phyloP scores from a whole-genome alignment of 208 protist species.

The Leishmania gerbilli region DNA sequence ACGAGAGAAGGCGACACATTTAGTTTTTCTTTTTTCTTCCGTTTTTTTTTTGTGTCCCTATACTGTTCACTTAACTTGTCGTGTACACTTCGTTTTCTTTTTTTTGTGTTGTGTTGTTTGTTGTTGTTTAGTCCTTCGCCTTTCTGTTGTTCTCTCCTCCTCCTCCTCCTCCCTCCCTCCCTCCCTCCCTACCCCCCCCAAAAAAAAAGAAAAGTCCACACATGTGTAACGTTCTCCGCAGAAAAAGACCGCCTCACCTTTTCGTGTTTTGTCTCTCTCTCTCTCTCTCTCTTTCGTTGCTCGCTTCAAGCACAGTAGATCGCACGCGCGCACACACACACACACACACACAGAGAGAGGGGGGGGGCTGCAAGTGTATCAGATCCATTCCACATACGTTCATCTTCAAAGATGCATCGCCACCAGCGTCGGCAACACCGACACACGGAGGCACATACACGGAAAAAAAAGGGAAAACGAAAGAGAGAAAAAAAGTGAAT shows the following conservation, averaged over 20 bases:
- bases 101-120: not conserved
- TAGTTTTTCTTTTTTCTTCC: too few relatives aligned
- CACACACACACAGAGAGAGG: not conserved
- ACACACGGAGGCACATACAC: conserved; percentile 14
- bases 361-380: not conserved
- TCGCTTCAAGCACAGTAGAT: not conserved
- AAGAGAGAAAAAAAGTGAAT: not conserved
- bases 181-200: not conserved
- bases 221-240: not conserved
- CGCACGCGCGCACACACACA: not conserved
- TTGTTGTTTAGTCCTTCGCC: not conserved
- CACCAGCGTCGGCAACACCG: not conserved
- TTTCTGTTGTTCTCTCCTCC: not conserved
- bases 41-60: not conserved
- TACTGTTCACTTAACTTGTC: not conserved
- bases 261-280: not conserved
- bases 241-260: not conserved
- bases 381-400: conserved; percentile 3
- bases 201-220: not conserved
- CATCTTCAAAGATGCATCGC: conserved; percentile 3
- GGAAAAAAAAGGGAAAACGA: not conserved
- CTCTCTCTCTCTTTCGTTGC: not conserved
- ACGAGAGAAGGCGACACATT: not conserved
- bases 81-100: not conserved
- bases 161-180: too few relatives aligned